Evolutionary conservation across 768 basidiomycete genomes (phyloP).

Genomic region (Gymnopilus dilepis): DNA sequence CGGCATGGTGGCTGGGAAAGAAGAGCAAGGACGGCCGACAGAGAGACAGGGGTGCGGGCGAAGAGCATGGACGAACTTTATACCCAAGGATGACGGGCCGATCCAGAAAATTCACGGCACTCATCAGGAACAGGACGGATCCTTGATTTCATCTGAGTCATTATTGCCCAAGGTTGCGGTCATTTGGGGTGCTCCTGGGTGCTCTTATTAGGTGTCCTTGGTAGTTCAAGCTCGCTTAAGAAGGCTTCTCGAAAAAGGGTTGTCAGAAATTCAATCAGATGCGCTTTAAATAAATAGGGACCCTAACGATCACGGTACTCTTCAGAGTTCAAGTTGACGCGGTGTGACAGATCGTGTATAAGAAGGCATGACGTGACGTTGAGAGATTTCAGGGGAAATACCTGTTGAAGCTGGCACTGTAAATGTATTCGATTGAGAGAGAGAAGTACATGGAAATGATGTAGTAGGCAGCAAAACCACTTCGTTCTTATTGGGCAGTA

Average conservation of each 20-base stretch:
- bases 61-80: neutral
- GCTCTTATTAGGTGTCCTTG: conserved; percentile 3
- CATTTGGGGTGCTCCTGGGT: neutral
- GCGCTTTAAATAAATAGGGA: neutral
- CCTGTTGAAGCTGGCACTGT: neutral
- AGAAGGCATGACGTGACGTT: neutral
- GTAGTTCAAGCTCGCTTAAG: conserved; percentile 7
- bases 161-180: neutral
- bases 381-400: neutral
- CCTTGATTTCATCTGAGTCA: conserved; percentile 3
- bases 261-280: neutral
- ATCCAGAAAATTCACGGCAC: neutral
- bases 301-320: conserved; percentile 6
- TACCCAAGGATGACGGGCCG: conserved; percentile 1
- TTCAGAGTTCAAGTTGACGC: neutral
- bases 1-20: neutral
- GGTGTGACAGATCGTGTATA: neutral
- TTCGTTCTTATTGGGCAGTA: conserved; percentile 15
- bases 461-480: neutral
- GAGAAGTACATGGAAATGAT: too few species aligned
- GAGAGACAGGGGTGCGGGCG: neutral
- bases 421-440: neutral
- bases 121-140: conserved; percentile 2
- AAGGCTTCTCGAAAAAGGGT: neutral
- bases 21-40: neutral